These are phyloP conservation scores for Geotrichum restrictum DNA, from an alignment of 1,139 yeast genomes.

Conservation along the genomic window DNA sequence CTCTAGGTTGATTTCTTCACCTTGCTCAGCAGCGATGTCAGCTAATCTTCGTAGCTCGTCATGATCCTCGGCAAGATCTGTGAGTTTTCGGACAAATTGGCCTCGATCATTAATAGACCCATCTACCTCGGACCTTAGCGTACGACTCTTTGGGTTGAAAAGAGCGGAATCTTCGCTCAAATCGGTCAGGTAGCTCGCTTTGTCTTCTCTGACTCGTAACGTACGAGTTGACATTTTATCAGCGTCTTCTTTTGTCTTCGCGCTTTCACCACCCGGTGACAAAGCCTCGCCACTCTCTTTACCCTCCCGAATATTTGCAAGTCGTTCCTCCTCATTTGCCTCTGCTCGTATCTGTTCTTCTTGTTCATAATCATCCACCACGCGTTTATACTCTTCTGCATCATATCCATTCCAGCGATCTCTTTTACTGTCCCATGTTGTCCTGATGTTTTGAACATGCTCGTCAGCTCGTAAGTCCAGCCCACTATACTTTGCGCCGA, in stretches of 20 bases:
- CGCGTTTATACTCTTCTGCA: constrained; percentile 53
- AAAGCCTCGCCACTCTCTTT: not conserved
- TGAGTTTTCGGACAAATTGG: constrained; percentile 51
- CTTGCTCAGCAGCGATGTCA: constrained; percentile 46
- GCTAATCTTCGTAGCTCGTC: constrained; percentile 48
- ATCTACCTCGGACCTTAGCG: constrained; percentile 41
- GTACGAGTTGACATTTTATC: constrained; percentile 26
- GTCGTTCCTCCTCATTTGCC: constrained; percentile 20
- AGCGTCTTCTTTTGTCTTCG: constrained; percentile 1
- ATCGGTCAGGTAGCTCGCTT: constrained; percentile 49
- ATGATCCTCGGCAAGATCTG: constrained; percentile 52
- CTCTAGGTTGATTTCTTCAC: constrained; percentile 47
- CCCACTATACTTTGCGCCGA: constrained; percentile 40
- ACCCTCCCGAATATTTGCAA: constrained; percentile 2
- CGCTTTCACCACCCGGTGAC: constrained; percentile 3
- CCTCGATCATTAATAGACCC: constrained; percentile 50
- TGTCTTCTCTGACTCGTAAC: constrained; percentile 51
- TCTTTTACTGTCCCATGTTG: constrained; percentile 59
- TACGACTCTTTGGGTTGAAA: constrained; percentile 58
- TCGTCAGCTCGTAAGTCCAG: constrained; percentile 34
- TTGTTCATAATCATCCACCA: constrained; percentile 47
- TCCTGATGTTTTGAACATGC: constrained; percentile 34
- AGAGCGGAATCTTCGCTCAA: constrained; percentile 35
- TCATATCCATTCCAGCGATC: constrained; percentile 80
- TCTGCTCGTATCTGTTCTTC: constrained; percentile 26